Evolutionary conservation across 1,139 yeast species (phyloP), one percentile per base, ranked within the genome.

Genomic region (Zygosaccharomyces pseudobailii): DNA sequence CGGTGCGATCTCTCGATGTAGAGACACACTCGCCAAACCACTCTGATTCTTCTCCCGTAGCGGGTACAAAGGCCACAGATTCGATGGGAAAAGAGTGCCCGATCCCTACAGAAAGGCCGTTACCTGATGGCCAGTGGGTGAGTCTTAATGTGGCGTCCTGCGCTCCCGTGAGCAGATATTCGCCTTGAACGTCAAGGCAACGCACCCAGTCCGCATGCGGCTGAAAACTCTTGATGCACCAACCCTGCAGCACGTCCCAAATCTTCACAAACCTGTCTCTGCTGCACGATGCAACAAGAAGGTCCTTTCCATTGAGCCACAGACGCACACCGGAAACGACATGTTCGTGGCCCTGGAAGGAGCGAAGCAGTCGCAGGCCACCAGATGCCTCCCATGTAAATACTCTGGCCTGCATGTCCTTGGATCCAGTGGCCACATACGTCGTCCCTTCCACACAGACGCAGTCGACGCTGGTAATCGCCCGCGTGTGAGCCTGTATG

Each of bases 191-290:
- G 51, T 80, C 84, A 6, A 88, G 63, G 21, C 79, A 74, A 55
- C 96, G 73, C 7, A 88, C 89, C 97, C 97, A 90, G 56, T 88
- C 96, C 28, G 87, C 77, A 65, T 90, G 97, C 0, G 92, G 94
- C 6, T 76, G 71, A 51, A 87, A 80, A 1, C 86, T 79, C 50
- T 77, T 75, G 25, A 79, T 61, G 50, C 90, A 80, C 71, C 78
- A 80, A 0, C 96, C 97, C 5, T 79, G 74, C 13, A 71, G 67
- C 17, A 82, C 66, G 60, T 88, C 94, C 97, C 97, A 90, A 2
- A 84, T 65, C 52, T 83, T 81, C 3, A 87, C 75, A 0, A 87
- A 71, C 21, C 74, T 74, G 64, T 90, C 97, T 51, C 97, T 73
- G 3, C 96, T 87, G 19, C 83, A 87, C 3, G 90, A 81, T 43